These are phyloP conservation scores for Sicyos edulis DNA, from an alignment of 306 rosid genomes.

Conservation along the genomic window DNA sequence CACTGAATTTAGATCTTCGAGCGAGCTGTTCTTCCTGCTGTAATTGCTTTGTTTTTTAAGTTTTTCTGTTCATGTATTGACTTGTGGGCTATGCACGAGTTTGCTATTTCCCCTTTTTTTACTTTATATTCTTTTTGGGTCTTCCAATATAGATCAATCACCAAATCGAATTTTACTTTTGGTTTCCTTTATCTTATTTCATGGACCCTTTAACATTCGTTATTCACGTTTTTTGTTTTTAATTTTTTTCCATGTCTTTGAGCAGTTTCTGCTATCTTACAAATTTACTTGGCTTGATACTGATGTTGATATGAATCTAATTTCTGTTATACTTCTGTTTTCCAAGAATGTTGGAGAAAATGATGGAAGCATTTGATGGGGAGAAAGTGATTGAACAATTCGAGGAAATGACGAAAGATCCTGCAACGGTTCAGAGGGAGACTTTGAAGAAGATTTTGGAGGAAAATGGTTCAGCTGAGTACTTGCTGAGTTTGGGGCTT, in stretches of 20 bases:
- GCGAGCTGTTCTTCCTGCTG: conserved; percentile 8
- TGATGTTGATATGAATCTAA: not conserved
- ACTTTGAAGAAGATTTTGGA: conserved; percentile 61
- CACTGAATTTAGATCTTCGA: conserved; percentile 16
- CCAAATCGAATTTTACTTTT: not conserved
- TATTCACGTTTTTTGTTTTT: not conserved
- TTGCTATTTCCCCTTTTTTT: not conserved
- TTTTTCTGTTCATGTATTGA: conserved; percentile 14
- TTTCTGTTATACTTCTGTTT: not conserved
- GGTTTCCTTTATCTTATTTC: conserved; percentile 5
- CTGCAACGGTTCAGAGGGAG: conserved; percentile 64
- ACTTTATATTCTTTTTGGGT: not conserved
- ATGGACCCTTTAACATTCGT: not conserved
- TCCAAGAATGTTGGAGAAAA: conserved; percentile 59
- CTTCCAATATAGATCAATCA: not conserved
- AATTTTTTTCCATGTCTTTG: not conserved
- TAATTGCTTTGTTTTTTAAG: conserved; percentile 4
- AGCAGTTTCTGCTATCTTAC: not conserved
- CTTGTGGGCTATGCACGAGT: conserved; percentile 9
- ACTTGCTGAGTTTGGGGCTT: conserved; percentile 54
- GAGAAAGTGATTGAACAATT: conserved; percentile 65
- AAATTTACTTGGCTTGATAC: not conserved
- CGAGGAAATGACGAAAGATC: conserved; percentile 65
- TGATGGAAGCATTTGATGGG: conserved; percentile 49
- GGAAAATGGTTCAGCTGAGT: conserved; percentile 69